Percentiles rank a stretch among this genome's conserved stretches.
phyloP scores from a whole-genome alignment of 768 basidiomycete genomes.

The Crucibulum laeve region DNA sequence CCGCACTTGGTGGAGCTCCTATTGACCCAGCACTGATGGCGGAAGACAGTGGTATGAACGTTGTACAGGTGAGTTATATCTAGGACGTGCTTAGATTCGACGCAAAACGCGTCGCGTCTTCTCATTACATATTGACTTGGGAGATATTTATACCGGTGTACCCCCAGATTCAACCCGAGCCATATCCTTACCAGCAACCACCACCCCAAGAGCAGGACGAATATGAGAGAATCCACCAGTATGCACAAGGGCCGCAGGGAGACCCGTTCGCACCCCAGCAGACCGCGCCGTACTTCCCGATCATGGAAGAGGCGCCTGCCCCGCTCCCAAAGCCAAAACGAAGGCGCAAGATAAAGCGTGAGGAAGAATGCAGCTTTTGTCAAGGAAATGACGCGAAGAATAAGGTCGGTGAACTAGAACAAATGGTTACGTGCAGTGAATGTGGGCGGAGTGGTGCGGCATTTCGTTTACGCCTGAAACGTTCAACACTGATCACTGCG shows the following conservation, averaged over 20 bases:
- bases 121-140: slow-evolving; percentile 22
- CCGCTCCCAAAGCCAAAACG: slow-evolving; percentile 43
- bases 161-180: slow-evolving; percentile 21
- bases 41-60: slow-evolving; percentile 16
- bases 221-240: slow-evolving; percentile 40
- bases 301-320: slow-evolving; percentile 38
- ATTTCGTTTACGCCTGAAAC: slow-evolving; percentile 5
- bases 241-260: slow-evolving; percentile 74
- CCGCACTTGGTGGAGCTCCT: slow-evolving; percentile 51
- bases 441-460: slow-evolving; percentile 77
- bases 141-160: slow-evolving; percentile 17
- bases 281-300: slow-evolving; percentile 44
- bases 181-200: slow-evolving; percentile 17
- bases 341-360: slow-evolving; percentile 42
- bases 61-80: slow-evolving; percentile 33
- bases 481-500: slow-evolving; percentile 4
- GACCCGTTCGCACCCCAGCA: slow-evolving; percentile 78
- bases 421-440: slow-evolving; percentile 73
- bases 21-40: slow-evolving; percentile 51
- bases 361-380: slow-evolving; percentile 78
- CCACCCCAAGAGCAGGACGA: slow-evolving; percentile 22
- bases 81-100: slow-evolving; percentile 20
- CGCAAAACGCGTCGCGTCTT: slow-evolving; percentile 69
- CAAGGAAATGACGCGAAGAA: slow-evolving; percentile 60
- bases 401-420: slow-evolving; percentile 51